Evolutionary conservation across 148 eudicot species (phyloP), one percentile per base, ranked within the genome.

Genomic region (Agrostemma githago): DNA sequence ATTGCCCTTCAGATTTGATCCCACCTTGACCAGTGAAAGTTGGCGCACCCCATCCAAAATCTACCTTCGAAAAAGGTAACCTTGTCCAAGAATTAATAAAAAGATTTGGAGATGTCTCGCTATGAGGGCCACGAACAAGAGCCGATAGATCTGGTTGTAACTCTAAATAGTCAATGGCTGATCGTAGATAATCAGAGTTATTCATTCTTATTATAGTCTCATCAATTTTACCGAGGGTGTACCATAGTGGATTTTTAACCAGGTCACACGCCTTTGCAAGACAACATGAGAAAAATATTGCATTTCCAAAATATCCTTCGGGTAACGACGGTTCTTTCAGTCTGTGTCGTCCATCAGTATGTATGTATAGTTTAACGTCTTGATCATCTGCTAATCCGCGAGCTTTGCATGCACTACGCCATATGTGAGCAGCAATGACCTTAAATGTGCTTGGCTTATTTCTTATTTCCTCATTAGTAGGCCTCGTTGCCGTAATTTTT

Each of bases 281-380:
- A 8, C 75, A 77, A 0, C 64, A 51, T 3, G 79, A 40, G 2
- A 64, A 62, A 79, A 78, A 74, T 19, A 78, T 40, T 0, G 66
- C 84, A 54, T 78, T 82, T 8, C 84, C 84, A 21, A 64, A 82
- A 34, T 74, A 82, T 2, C 81, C 79, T 3, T 71, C 68, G 6
- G 81, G 84, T 2, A 82, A 65, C 26, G 78, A 15, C 1, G 84
- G 84, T 16, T 38, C 38, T 48, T 59, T 57, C 12, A 78, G 42
- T 39, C 78, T 74, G 1, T 58, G 51, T 20, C 84, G 71, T 66
- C 81, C 81, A 37, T 82, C 81, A 0, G 61, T 46, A 0, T 76
- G 79, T 40, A 82, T 78, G 66, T 74, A 74, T 16, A 82, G 71
- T 56, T 72, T 82, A 3, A 77, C 72, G 5, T 68, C 76, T 66